Percentiles rank a stretch among this genome's conserved stretches.
Conservation (phyloP, 306 rosid species). For the Geum urbanum region DNA sequence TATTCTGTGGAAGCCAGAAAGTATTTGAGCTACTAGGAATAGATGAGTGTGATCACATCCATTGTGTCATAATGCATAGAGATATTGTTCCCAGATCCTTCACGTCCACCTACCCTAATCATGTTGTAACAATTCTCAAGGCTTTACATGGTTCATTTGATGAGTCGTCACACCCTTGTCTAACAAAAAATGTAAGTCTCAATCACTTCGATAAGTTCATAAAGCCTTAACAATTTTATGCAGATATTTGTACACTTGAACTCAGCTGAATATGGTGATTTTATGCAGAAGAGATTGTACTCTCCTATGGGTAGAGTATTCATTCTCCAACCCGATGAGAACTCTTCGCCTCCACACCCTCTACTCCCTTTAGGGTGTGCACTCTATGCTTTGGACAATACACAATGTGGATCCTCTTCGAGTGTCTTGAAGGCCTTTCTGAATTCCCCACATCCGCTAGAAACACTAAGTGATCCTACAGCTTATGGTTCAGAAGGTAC, state of each 20-base stretch:
- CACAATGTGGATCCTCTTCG: slow-evolving; percentile 40
- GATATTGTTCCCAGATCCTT: slow-evolving; percentile 93
- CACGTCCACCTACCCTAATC: slow-evolving; percentile 80
- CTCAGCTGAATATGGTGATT: neutral
- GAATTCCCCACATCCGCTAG: slow-evolving; percentile 63
- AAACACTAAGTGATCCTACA: slow-evolving; percentile 63
- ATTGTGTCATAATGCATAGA: slow-evolving; percentile 71
- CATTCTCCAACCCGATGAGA: slow-evolving; percentile 74
- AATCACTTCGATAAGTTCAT: neutral
- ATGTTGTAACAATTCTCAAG: slow-evolving; percentile 52
- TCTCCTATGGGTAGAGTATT: slow-evolving; percentile 63
- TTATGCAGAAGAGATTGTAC: slow-evolving; percentile 65
- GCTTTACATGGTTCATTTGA: slow-evolving; percentile 55
- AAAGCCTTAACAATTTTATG: neutral
- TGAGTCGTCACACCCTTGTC: slow-evolving; percentile 53
- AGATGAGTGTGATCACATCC: slow-evolving; percentile 53
- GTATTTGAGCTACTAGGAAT: slow-evolving; percentile 51
- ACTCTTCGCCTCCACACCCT: slow-evolving; percentile 74
- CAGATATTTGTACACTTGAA: neutral
- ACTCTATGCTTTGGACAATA: slow-evolving; percentile 40
- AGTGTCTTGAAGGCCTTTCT: slow-evolving; percentile 47
- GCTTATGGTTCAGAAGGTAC: slow-evolving; percentile 72
- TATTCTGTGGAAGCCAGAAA: slow-evolving; percentile 71
- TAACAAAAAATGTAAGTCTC: slow-evolving; percentile 51
- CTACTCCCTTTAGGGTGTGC: slow-evolving; percentile 52